These are phyloP conservation scores for Yamadazyma jaroonii DNA, from an alignment of 1,139 yeast genomes.

Conservation along the genomic window DNA sequence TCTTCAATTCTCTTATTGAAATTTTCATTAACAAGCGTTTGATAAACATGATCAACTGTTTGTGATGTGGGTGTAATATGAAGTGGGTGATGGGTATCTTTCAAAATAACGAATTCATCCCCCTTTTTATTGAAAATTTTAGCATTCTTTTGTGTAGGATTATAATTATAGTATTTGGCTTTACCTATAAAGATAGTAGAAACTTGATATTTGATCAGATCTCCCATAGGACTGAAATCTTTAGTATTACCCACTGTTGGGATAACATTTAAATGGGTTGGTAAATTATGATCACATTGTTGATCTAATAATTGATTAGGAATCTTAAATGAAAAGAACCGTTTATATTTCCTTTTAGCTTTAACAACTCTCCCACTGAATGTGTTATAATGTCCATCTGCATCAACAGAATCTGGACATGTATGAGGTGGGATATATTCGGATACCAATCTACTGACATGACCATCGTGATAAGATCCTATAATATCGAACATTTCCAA, in stretches of 20 bases:
- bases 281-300: slow-evolving; percentile 35
- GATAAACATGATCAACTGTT: slow-evolving; percentile 3
- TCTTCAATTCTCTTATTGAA: slow-evolving; percentile 28
- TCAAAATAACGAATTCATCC: slow-evolving; percentile 42
- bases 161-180: slow-evolving; percentile 26
- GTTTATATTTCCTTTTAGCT: slow-evolving; percentile 32
- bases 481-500: slow-evolving; percentile 45
- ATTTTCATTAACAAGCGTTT: slow-evolving; percentile 22
- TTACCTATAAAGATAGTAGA: slow-evolving; percentile 42
- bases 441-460: slow-evolving; percentile 30
- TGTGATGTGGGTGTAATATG: slow-evolving; percentile 26
- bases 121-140: slow-evolving; percentile 35
- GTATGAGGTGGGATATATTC: slow-evolving; percentile 18
- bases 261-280: slow-evolving; percentile 35
- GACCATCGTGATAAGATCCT: slow-evolving; percentile 35
- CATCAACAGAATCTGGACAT: slow-evolving; percentile 21
- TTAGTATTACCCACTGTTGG: slow-evolving; percentile 36
- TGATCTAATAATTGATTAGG: slow-evolving; percentile 40
- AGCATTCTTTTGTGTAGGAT: slow-evolving; percentile 18
- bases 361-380: slow-evolving; percentile 24
- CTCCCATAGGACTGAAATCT: slow-evolving; percentile 25
- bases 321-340: slow-evolving; percentile 41
- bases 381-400: slow-evolving; percentile 19
- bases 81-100: slow-evolving; percentile 23
- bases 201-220: slow-evolving; percentile 36